Evolutionary conservation across 2,329 filamentous ascomycete species (phyloP), one percentile per base, ranked within the genome.

Genomic region (Colletotrichum abscissum): DNA sequence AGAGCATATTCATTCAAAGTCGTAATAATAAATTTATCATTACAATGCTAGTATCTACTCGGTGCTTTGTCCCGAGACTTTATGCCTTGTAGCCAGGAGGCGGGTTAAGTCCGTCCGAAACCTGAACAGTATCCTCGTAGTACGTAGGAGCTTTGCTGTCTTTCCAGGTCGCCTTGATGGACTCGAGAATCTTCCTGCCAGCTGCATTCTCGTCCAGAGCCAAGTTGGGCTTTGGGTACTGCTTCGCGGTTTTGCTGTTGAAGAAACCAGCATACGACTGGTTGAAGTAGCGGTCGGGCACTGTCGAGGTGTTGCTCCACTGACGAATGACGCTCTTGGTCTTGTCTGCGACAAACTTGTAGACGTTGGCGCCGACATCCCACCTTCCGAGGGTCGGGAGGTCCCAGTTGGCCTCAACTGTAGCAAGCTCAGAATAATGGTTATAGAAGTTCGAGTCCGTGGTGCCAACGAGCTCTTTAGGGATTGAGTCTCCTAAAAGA

Each of bases 311-410:
- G 65, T 76, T 77, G 38, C 77, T 73, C 83, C 84, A 87, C 33
- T 78, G 60, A 22, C 86, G 83, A 11, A 86, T 52, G 74, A 76
- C 78, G 79, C 93, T 91, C 66, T 90, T 89, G 0, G 91, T 93
- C 82, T 87, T 84, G 7, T 88, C 81, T 16, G 90, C 91, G 3
- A 94, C 91, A 26, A 89, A 70, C 33, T 87, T 78, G 80, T 90
- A 92, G n/a, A 94, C 88, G 79, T 94, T 94, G 78, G 92, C 92
- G 63, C 91, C 91, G 19, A 92, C 91, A 78, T 94, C 92, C 86
- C 88, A 94, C 72, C 92, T 90, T 12, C 92, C 92, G 2, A 94
- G 90, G 0, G 91, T 92, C 74, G 89, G 88, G 9, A 94, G 88
- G 75, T 85, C 87, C 92, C 92, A 94, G 86, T 94, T 94, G 70